Evolutionary conservation across 768 basidiomycete genomes (phyloP), one percentile per base, ranked within the genome.

Genomic region (Leccinum variicolor): DNA sequence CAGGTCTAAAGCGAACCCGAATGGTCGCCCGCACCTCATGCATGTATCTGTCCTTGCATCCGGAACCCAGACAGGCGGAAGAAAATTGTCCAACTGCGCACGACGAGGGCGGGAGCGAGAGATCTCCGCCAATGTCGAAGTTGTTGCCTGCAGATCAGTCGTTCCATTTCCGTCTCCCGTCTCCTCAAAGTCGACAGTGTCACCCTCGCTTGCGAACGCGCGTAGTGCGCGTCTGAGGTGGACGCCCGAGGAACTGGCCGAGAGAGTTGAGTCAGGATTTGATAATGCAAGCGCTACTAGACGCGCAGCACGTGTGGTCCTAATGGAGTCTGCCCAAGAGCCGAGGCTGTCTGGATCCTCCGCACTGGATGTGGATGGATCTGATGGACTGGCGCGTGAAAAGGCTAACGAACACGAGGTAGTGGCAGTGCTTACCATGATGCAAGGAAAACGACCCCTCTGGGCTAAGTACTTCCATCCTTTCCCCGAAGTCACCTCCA

Each of bases 1-100:
- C 41, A 70, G 23, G 50, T 70, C 69, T 21, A 70, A 57, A 33
- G 57, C 72, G 43, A 72, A 89, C 7, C 89, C 87, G 71, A 94
- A 95, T 47, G 80, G 68, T 43, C 81, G 75, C 6, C 84, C 84
- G 66, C 94, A 97, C 10, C 89, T 79, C 92, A 93, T 94, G 68
- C 94, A 97, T 21, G 80, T 77, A 54, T 83, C 81, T n/a, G 90
- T 87, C 70, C 82, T 90, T 58, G 84, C 82, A 66, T 97, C 92
- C 0, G 94, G 92, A 29, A 95, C 86, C 94, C 94, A 97, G 25
- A 96, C 83, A 0, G 94, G 89, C 5, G 94, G 94, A 1, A 93
- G 84, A 76, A 93, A 96, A 70, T 90, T 68, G 23, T 69, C 68
- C 43, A 72, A 29, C 19, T 61, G 58, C 29, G 70, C 72, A 19